These are phyloP conservation scores for Pichia pseudocactophila DNA, from an alignment of 805 yeast species.

Conservation along the genomic window DNA sequence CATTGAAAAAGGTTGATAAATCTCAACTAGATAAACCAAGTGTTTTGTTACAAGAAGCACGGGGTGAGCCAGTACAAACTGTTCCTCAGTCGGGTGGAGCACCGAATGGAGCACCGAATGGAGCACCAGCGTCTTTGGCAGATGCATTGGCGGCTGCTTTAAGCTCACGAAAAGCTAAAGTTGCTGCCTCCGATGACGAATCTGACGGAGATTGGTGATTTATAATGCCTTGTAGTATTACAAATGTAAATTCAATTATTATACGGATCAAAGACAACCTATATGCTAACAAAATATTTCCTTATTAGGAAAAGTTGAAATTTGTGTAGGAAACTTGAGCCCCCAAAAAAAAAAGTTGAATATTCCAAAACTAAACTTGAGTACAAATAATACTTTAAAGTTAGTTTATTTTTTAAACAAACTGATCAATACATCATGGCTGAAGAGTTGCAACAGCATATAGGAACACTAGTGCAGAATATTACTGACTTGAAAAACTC, in stretches of 20 bases:
- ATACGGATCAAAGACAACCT: too few species aligned
- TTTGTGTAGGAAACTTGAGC: not conserved
- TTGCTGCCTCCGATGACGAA: constrained; percentile 73
- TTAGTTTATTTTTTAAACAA: too few species aligned
- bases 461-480: not conserved
- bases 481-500: not conserved
- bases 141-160: constrained; percentile 55
- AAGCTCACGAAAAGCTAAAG: constrained; percentile 72
- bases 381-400: too few species aligned
- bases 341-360: not conserved
- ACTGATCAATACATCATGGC: too few species aligned
- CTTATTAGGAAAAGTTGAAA: not conserved
- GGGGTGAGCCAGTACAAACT: constrained; percentile 42
- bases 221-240: not conserved
- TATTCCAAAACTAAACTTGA: too few species aligned
- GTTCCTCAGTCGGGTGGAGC: too few species aligned
- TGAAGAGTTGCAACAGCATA: not conserved
- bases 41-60: constrained; percentile 60
- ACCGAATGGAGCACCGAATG: constrained; percentile 15
- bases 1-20: constrained; percentile 72
- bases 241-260: too few species aligned
- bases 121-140: constrained; percentile 37
- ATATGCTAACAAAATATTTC: too few species aligned
- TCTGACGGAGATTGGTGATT: constrained; percentile 71
- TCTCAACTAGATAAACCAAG: constrained; percentile 74